Base-by-base conservation (phyloP, 2,329 filamentous ascomycete species). In the Arthrobotrys musiformis region DNA sequence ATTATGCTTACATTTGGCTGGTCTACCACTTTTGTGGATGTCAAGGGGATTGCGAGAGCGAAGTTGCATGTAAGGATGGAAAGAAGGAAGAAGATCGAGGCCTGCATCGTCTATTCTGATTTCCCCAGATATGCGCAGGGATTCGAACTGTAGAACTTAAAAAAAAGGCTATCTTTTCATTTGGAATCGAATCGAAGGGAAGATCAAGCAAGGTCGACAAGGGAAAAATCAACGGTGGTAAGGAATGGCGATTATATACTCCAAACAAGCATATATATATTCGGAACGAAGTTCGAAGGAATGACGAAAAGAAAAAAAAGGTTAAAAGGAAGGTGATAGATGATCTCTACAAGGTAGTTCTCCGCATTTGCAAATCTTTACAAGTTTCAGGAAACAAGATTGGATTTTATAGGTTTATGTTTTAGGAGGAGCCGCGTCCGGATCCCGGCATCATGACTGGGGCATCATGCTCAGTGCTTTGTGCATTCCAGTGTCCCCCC, bases 121-220 rank as follows among this genome's bases (percentile, higher is more conserved):
- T 56, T 11, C 54, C 46, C 54, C 17, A 11, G 11, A 37, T 58
- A 37, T n/a, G 11, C 8, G 8, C 33, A 58, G 54, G 33, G 52
- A 24, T 58, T 13, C 4, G 28, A 24, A 24, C 7, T 7, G 22
- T 3, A 35, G 9, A 56, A 30, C n/a, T 56, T n/a, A n/a, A 58
- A 58, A 58, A n/a, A n/a, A n/a, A n/a, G n/a, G n/a, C 33, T 58
- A 58, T 30, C 30, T 58, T 58, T 19, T 58, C 54, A 58, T 58
- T 26, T 37, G 50, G n/a, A 9, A 35, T 4, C 19, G n/a, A 42
- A 42, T 48, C 13, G 19, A 15, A 48, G 24, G 19, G n/a, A n/a
- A 37, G 9, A 17, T 56, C 7, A n/a, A n/a, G n/a, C n/a, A n/a
- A n/a, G n/a, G n/a, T n/a, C n/a, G n/a, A n/a, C n/a, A n/a, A n/a